Percentiles rank a stretch among this genome's conserved stretches.
phyloP scores from a whole-genome alignment of 2,329 filamentous ascomycete genomes.

The Aciculosporium take region DNA sequence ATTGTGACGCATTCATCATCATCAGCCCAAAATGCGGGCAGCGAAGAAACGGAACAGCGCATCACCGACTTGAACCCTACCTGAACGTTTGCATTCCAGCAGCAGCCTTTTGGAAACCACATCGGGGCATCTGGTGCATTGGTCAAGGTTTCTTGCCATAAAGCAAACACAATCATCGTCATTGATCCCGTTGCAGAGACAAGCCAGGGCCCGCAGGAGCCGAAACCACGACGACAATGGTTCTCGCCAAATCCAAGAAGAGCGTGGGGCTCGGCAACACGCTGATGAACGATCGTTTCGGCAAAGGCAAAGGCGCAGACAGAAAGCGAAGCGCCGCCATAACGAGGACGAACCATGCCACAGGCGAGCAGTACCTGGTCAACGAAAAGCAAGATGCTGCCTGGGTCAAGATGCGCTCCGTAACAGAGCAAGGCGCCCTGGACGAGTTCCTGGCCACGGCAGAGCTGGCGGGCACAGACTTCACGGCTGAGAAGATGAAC shows the following conservation, averaged over 20 bases:
- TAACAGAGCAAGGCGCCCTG: slow-evolving; percentile 90
- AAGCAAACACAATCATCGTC: too few relatives aligned
- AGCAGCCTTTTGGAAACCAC: background rate
- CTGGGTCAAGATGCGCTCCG: slow-evolving; percentile 99
- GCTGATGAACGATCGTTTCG: slow-evolving; percentile 97
- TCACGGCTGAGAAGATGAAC: slow-evolving; percentile 97
- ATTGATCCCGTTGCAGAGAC: background rate
- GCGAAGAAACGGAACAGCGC: background rate
- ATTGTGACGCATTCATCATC: slow-evolving; percentile 28
- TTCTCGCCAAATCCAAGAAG: slow-evolving; percentile 81
- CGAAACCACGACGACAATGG: slow-evolving; percentile 28
- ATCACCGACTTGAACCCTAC: background rate
- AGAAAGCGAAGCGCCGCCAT: slow-evolving; percentile 53
- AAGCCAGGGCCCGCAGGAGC: background rate
- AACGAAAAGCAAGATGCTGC: slow-evolving; percentile 81
- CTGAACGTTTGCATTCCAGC: background rate
- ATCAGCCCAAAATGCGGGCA: slow-evolving; percentile 1
- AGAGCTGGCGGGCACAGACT: slow-evolving; percentile 94
- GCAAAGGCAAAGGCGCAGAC: slow-evolving; percentile 75
- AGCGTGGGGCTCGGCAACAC: slow-evolving; percentile 88
- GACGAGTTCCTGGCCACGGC: slow-evolving; percentile 95
- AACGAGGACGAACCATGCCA: slow-evolving; percentile 59
- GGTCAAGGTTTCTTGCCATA: too few relatives aligned
- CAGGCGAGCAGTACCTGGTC: slow-evolving; percentile 82
- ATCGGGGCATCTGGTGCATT: too few relatives aligned